Evolutionary conservation across 2,329 filamentous ascomycete genomes (phyloP), one percentile per base, ranked within the genome.

Genomic region (Stachybotrys chlorohalonatus): DNA sequence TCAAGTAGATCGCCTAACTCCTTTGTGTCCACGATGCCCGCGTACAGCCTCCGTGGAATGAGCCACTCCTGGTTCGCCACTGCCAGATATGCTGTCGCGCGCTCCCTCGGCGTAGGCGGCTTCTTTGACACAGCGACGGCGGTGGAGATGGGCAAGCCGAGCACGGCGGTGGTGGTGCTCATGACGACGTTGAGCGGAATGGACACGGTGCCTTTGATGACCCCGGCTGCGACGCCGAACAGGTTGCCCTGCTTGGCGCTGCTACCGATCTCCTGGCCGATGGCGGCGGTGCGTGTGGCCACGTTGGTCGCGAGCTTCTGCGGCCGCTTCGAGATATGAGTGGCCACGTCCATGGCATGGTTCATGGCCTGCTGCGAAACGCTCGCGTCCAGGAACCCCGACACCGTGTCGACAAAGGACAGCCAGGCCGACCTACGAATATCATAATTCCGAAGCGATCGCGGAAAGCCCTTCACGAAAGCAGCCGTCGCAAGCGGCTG

Each of bases 221-320:
- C 13, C 2, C 50, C 50, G 11, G 50, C 17, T 9, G 50, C n/a
- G 5, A 52, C 50, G 31, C 50, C 50, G 11, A 52, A 6, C 2
- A 52, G 7, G 24, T 52, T 52, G 8, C 50, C 50, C 16, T 24
- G 11, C 36, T 52, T 52, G 31, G 50, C 50, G 36, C 50, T 52
- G 31, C 45, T 16, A 11, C 50, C 32, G 36, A 52, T 52, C 32
- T 52, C 50, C 50, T 52, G 50, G 32, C 50, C 50, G 16, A 52
- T 52, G 15, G 31, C 16, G 13, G 32, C n/a, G 6, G 50, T 45
- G 17, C 50, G 50, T 8, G 31, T n/a, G 32, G n/a, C 50, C 9
- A 52, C 32, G 50, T 52, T 52, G 7, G 32, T 24, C 30, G 50
- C 50, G n/a, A 52, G 50, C 36, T 24, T 52, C 32, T 52, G 42